Base-by-base conservation (phyloP, 164 flowering plant genomes). In the Berberis vulgaris region DNA sequence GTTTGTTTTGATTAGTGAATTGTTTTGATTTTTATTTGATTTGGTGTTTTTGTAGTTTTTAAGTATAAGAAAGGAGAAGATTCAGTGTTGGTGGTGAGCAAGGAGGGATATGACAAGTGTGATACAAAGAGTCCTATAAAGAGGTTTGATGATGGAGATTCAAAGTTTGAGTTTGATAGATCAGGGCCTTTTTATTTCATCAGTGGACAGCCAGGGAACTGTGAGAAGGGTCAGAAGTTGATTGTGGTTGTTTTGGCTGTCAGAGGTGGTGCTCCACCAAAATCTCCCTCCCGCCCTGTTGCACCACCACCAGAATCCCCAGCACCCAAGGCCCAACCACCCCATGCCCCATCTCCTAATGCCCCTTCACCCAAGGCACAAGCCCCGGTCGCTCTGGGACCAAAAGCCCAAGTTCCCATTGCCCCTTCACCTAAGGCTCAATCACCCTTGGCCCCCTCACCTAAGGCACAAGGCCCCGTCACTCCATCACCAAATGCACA, bases 111-210 rank as follows among this genome's bases (percentile, higher is more conserved):
- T 68, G 43, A 72, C 55, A 69, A 59, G 2, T 91, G 97, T 78
- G 80, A 84, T 66, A 72, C 71, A 3, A 47, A 53, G 5, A 76
- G 73, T 2, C 91, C 96, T 1, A 63, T 79, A 2, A 12, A 1
- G 67, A 76, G 67, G 13, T 64, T 77, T 73, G 71, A 60, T 0
- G 79, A 64, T 60, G 90, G 88, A 2, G 67, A 72, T 38, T 74
- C 87, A 0, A 63, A 38, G n/a, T 73, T 84, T 76, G 60, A 56
- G 54, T 72, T 85, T 9, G 70, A 73, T 45, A 63, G 76, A 46
- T 81, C 90, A 1, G 94, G 88, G 4, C 80, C 84, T 0, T 84
- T 81, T 69, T 85, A 38, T 65, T 87, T 84, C 79, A 81, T 84
- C 65, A 82, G 86, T 60, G 88, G 88, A 0, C 62, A 76, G 1